Base-by-base conservation (phyloP, 1,139 yeast species). In the Hanseniaspora uvarum region DNA sequence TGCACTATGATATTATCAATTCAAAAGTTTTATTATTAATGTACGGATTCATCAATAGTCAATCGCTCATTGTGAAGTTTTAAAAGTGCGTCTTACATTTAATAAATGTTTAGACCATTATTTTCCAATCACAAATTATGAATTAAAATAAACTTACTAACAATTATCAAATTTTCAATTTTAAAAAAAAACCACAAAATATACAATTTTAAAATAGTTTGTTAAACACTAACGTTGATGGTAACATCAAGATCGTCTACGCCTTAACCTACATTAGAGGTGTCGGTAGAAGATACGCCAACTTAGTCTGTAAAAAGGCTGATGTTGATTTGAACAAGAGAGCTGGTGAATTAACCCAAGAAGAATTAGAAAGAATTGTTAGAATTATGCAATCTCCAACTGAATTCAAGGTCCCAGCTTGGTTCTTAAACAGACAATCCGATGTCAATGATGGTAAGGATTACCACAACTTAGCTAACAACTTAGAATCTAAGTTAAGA, bases 261-360 rank as follows among this genome's bases (percentile, higher is more conserved):
- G 99, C 99, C 76, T 82, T 94, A 80, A 89, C 98, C 83, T 86
- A 89, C 79, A 94, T 94, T 73, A 86, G 96, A 82, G 99, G 99
- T 87, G 97, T 94, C 73, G 98, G 98, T 80, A 94, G 97, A 79
- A 94, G 99, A 81, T 94, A 92, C 86, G 82, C 98, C 78, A 94
- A 92, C 92, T 82, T 94, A 80, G 96, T 92, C 73, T 94, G 97
- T 83, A 94, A 94, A 86, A 94, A 89, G 84, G 99, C 99, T 71
- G 99, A 92, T 81, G 94, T 92, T 73, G 95, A 87, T 74, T 84
- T 92, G 77, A 72, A 78, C 78, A 92, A 92, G 86, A 87, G 99
- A 80, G 99, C 99, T 70, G 99, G 99, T 86, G 98, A 92, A 79
- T 87, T 92, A 76, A 89, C 98, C 76, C 98, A 92, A 77, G 99